phyloP scores from a whole-genome alignment of 2,329 filamentous ascomycete genomes.

The Diaporthe sp. region DNA sequence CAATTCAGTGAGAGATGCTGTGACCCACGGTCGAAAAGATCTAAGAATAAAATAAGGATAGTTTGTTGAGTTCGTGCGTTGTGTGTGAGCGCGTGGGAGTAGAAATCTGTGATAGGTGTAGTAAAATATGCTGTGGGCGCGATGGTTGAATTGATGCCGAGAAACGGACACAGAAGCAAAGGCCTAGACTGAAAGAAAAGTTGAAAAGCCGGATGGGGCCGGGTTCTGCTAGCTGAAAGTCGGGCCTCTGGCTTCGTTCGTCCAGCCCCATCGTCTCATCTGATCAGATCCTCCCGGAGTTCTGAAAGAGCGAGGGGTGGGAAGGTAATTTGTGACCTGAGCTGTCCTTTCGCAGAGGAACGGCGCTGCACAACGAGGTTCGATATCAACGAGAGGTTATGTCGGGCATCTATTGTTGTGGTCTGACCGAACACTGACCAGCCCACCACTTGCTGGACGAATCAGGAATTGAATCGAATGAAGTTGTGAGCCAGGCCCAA shows the following conservation, averaged over 20 bases:
- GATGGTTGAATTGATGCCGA: neutral
- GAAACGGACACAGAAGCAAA: neutral
- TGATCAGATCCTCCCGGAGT: too few relatives aligned
- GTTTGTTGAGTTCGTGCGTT: neutral
- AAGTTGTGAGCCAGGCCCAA: neutral
- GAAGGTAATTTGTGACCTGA: neutral
- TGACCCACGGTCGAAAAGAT: neutral
- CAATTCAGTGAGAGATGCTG: neutral
- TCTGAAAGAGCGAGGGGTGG: neutral
- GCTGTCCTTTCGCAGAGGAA: neutral
- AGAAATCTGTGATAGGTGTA: neutral
- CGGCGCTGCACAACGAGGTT: neutral
- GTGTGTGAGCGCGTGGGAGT: neutral
- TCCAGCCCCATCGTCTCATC: neutral
- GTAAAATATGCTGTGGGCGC: slow-evolving; percentile 18
- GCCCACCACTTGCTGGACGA: neutral
- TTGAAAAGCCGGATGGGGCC: neutral
- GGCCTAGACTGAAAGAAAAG: neutral
- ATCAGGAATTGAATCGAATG: neutral
- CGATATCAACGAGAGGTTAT: neutral
- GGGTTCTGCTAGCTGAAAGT: neutral
- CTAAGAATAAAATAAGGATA: slow-evolving; percentile 16
- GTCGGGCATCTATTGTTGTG: neutral
- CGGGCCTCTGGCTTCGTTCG: neutral
- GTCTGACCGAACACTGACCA: neutral